Conservation (phyloP, 257 asterid genomes). For the Gentiana macrophylla region DNA sequence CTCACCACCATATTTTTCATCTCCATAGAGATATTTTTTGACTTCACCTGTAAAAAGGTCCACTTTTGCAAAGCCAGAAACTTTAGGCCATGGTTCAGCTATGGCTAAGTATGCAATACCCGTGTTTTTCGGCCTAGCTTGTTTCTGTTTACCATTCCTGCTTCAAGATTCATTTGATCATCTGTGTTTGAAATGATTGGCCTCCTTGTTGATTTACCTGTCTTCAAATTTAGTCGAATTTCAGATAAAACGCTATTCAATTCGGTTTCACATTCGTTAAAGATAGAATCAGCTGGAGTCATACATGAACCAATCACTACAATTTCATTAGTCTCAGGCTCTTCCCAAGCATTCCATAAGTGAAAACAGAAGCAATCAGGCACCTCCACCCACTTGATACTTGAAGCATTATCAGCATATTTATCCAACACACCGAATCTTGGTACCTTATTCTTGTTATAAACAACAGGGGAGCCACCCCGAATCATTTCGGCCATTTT, state of each 20-base stretch:
- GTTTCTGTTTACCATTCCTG: conserved; percentile 94
- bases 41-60: conserved; percentile 70
- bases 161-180: conserved; percentile 80
- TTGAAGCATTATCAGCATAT: conserved; percentile 32
- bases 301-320: conserved; percentile 95
- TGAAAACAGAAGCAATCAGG: conserved; percentile 96
- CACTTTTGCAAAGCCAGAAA: conserved; percentile 89
- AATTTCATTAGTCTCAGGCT: conserved; percentile 59
- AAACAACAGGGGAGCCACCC: conserved; percentile 95
- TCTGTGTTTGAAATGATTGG: conserved; percentile 35
- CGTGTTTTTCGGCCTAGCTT: conserved; percentile 73
- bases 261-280: conserved; percentile 82
- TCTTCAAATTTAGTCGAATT: conserved; percentile 62
- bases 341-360: conserved; percentile 99
- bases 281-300: conserved; percentile 99
- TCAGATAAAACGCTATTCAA: conserved; percentile 75
- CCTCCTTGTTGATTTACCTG: conserved; percentile 60
- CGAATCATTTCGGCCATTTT: conserved; percentile 80
- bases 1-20: conserved; percentile 85
- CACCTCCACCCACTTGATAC: conserved; percentile 65
- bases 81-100: conserved; percentile 99
- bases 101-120: conserved; percentile 79
- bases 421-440: conserved; percentile 70
- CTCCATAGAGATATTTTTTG: conserved; percentile 57
- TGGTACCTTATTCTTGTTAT: conserved; percentile 48